A percentile compares a stretch with the other conserved stretches of the same genome.
Conservation (phyloP, 495 filamentous ascomycete genomes). For the Chaetomium cochliodes region DNA sequence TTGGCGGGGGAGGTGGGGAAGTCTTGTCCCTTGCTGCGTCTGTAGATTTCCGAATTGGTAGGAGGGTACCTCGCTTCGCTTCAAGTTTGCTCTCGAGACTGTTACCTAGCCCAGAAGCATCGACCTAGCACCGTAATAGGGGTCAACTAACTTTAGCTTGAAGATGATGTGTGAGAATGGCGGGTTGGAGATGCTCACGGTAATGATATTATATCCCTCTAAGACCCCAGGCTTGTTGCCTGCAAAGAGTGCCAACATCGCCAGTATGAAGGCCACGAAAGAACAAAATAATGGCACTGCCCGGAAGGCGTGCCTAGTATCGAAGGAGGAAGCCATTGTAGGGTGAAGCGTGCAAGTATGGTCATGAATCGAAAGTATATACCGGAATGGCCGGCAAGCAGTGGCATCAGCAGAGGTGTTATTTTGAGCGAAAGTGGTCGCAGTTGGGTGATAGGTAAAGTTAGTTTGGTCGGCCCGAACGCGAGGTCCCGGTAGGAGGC, state of each 20-base stretch:
- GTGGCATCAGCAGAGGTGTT: no score
- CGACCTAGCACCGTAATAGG: constrained; percentile 47
- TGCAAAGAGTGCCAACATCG: constrained; percentile 68
- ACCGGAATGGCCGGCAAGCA: no score
- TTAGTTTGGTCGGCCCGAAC: no score
- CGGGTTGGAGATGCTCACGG: constrained; percentile 47
- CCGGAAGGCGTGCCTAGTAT: background rate
- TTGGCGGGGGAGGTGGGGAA: constrained; percentile 20
- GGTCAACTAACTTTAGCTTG: background rate
- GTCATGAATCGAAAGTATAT: no score
- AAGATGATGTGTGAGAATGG: background rate
- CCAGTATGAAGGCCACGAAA: constrained; percentile 63
- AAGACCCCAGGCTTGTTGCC: constrained; percentile 61
- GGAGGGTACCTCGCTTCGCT: background rate
- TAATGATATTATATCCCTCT: constrained; percentile 63
- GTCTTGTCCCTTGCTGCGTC: no score
- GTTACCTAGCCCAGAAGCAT: constrained; percentile 61
- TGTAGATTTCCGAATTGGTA: no score
- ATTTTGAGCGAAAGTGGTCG: no score
- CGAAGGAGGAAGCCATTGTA: no score
- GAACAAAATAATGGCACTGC: background rate
- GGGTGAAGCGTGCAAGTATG: no score
- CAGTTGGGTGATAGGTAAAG: no score
- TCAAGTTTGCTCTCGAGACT: constrained; percentile 41
- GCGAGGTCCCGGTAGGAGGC: no score